A percentile compares a stretch with the other conserved stretches of the same genome.
phyloP scores from a whole-genome alignment of 2,329 filamentous ascomycete species.

The Chaetomium sp. region DNA sequence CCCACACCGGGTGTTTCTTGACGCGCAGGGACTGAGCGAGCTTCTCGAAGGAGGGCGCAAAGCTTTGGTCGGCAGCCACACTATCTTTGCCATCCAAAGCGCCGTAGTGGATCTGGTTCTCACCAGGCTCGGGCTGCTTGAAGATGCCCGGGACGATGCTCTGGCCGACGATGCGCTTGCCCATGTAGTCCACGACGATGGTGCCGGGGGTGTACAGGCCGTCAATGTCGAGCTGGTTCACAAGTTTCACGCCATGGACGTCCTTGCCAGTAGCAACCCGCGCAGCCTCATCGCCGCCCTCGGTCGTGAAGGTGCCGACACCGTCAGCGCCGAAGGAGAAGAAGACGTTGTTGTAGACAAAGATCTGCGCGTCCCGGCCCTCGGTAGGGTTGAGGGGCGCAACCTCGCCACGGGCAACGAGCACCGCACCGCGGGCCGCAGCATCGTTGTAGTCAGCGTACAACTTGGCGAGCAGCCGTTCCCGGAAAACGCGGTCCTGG shows the following conservation, averaged over 20 bases:
- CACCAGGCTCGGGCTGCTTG: constrained; percentile 93
- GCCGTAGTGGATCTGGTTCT: constrained; percentile 98
- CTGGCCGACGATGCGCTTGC: constrained; percentile 94
- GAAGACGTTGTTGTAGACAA: constrained; percentile 99
- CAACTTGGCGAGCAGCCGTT: constrained; percentile 87
- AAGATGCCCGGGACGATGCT: constrained; percentile 98
- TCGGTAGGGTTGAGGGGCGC: constrained; percentile 93
- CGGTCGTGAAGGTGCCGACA: constrained; percentile 91
- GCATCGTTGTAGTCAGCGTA: constrained; percentile 98
- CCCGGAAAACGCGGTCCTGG: constrained; percentile 92
- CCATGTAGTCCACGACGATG: constrained; percentile 92
- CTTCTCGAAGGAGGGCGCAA: constrained; percentile 77
- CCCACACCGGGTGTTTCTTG: constrained; percentile 95
- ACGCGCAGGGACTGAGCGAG: constrained; percentile 85
- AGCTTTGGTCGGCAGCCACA: constrained; percentile 83
- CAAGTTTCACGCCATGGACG: constrained; percentile 84
- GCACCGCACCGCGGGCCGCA: constrained; percentile 80
- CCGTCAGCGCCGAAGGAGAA: constrained; percentile 98
- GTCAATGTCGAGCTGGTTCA: constrained; percentile 95
- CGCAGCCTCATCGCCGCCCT: constrained; percentile 94
- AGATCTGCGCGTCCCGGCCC: constrained; percentile 87
- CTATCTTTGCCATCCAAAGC: constrained; percentile 96
- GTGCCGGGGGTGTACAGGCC: constrained; percentile 93
- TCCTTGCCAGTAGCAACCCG: constrained; percentile 95
- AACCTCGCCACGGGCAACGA: constrained; percentile 89